Conservation (phyloP, 1,284 basidiomycete species). For the Dichomitus squalens region DNA sequence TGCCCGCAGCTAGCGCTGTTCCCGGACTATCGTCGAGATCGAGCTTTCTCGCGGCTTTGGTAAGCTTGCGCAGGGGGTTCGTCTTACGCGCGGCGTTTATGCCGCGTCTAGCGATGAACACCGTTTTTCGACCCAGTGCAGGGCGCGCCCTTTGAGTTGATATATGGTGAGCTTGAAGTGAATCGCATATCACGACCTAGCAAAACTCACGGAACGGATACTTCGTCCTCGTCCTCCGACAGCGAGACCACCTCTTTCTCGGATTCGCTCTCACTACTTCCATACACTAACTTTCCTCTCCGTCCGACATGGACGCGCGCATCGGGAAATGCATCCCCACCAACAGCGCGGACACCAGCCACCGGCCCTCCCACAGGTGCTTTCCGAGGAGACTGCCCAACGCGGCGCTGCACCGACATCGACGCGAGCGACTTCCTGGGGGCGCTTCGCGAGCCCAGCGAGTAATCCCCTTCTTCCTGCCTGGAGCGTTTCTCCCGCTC, state of each 20-base stretch:
- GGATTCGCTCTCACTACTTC: constrained; percentile 5
- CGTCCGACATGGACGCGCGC: constrained; percentile 1
- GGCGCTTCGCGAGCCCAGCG: not conserved
- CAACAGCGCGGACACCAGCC: not conserved
- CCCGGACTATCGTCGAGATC: not conserved
- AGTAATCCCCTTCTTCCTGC: not conserved
- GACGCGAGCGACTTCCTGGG: constrained; percentile 12
- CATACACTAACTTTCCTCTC: constrained; percentile 1
- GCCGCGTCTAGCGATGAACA: not conserved
- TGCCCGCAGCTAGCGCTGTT: no score
- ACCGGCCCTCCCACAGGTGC: not conserved
- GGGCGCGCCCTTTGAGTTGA: not conserved
- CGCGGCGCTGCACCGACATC: constrained; percentile 22
- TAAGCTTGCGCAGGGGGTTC: not conserved
- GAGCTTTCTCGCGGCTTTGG: constrained; percentile 12
- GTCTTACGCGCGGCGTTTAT: constrained; percentile 2
- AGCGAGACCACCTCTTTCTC: not conserved
- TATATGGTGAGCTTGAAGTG: not conserved
- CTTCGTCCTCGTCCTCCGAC: not conserved
- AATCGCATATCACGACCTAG: not conserved
- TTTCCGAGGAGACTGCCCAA: constrained; percentile 12
- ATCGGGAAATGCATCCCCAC: not conserved
- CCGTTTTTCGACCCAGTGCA: not conserved
- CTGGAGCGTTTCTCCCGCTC: not conserved
- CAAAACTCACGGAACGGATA: not conserved